Evolutionary conservation across 345 rosid species (phyloP), one percentile per base, ranked within the genome.

Genomic region (Lepidium didymum): DNA sequence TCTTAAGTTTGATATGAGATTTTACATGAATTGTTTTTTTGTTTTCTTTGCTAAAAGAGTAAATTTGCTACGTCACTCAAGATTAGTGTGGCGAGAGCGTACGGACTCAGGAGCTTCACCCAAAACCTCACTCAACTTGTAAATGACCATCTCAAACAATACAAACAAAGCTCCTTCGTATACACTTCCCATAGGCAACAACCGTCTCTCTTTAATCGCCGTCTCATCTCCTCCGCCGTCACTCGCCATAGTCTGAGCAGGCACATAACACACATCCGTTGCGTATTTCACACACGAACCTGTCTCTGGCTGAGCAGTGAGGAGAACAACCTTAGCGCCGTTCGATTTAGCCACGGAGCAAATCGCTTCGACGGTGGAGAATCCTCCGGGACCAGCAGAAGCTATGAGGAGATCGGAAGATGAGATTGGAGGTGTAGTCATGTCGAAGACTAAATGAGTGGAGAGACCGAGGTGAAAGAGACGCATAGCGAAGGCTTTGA

Each of bases 111-210:
- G 86, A 33, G 84, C 80, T 79, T 87, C 82, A 8, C 81, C 90
- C 77, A 85, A 75, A 16, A 21, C 82, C 72, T 83, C 91, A 7
- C 86, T 85, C 53, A 93, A 49, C 51, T 74, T 83, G 75, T 77
- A 85, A 41, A 93, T 84, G 52, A 85, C 92, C 96, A 90, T 86
- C 82, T 93, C 98, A 75, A 90, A 92, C 92, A 88, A 66, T 50
- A 92, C 90, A 46, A 88, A 93, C 89, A 88, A 36, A 3, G 89
- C 87, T 52, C 98, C 96, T 79, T 90, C 96, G 57, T 85, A 93
- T 23, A 84, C 84, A 77, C 96, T 93, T 38, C 94, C 97, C 97
- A 90, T 93, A 47, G 97, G 98, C 79, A 93, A 64, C 82, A 93
- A 58, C 72, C 58, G 57, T 74, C 89, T 62, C 66, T 21, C 56